Conservation (phyloP, 805 yeast genomes). For the Yueomyces sp. region DNA sequence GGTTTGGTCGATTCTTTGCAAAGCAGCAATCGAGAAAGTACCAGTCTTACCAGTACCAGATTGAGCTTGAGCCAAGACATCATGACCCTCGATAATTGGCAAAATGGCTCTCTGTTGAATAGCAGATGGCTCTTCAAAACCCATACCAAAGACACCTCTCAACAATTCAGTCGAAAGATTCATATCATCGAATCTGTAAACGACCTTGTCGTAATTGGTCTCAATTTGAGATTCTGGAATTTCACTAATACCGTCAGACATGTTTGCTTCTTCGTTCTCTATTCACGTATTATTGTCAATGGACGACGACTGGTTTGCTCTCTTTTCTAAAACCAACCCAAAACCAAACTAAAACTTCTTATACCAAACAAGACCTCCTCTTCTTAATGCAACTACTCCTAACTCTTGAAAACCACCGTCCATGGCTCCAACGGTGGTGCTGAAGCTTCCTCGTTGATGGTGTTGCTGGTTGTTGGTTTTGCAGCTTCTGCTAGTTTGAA, state of each 20-base stretch:
- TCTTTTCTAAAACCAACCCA: too few relatives aligned
- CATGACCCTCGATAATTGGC: conserved; percentile 90
- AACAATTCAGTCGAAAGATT: conserved; percentile 50
- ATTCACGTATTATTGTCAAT: too few relatives aligned
- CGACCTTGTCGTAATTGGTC: conserved; percentile 92
- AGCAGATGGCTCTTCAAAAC: conserved; percentile 93
- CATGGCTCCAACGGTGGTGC: too few relatives aligned
- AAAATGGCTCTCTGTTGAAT: conserved; percentile 95
- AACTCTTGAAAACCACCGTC: too few relatives aligned
- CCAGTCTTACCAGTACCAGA: conserved; percentile 99
- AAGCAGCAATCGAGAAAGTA: conserved; percentile 79
- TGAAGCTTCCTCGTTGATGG: too few relatives aligned
- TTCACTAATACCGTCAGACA: conserved; percentile 52
- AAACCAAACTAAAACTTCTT: too few relatives aligned
- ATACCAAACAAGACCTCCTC: too few relatives aligned
- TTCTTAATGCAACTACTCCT: too few relatives aligned
- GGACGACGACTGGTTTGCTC: too few relatives aligned
- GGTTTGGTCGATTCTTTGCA: conserved; percentile 61
- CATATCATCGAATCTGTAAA: conserved; percentile 65
- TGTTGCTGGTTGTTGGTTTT: too few relatives aligned
- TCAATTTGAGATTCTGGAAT: conserved; percentile 75
- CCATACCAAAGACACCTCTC: conserved; percentile 69
- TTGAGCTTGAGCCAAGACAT: conserved; percentile 97
- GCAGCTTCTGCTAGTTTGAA: too few relatives aligned
- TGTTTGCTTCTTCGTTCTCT: conserved; percentile 3